Conservation (phyloP, 2,329 filamentous ascomycete species). For the Myriosclerotinia curreyana region DNA sequence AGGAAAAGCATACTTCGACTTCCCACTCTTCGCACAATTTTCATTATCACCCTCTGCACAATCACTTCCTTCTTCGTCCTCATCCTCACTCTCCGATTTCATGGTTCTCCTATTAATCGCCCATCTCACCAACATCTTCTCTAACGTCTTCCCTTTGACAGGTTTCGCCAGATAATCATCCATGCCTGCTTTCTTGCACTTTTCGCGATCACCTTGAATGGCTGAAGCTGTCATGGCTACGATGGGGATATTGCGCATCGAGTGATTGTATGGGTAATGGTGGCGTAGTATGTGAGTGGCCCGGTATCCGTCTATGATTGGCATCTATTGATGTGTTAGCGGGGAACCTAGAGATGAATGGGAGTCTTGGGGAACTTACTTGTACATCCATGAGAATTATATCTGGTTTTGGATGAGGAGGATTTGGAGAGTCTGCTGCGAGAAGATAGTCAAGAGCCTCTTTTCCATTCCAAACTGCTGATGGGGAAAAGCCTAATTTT, state of each 20-base stretch:
- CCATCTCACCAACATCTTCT: slow-evolving; percentile 72
- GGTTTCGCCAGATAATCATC: slow-evolving; percentile 74
- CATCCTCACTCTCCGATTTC: slow-evolving; percentile 13
- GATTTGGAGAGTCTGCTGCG: slow-evolving; percentile 45
- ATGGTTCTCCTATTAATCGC: slow-evolving; percentile 46
- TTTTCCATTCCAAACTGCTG: slow-evolving; percentile 72
- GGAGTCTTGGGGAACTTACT: slow-evolving; percentile 17
- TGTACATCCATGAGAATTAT: slow-evolving; percentile 79
- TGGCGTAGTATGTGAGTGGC: slow-evolving; percentile 72
- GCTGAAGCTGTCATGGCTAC: slow-evolving; percentile 81
- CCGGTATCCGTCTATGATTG: slow-evolving; percentile 73
- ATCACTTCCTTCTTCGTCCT: slow-evolving; percentile 28
- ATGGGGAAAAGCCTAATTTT: slow-evolving; percentile 69
- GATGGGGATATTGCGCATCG: slow-evolving; percentile 63
- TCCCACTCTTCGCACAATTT: slow-evolving; percentile 14
- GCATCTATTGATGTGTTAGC: slow-evolving; percentile 46
- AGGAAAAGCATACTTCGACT: slow-evolving; percentile 3
- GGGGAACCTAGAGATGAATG: too few species aligned
- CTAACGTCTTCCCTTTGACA: slow-evolving; percentile 64
- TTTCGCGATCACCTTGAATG: slow-evolving; percentile 73
- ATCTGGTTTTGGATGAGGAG: slow-evolving; percentile 51
- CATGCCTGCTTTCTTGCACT: slow-evolving; percentile 71
- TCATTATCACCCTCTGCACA: slow-evolving; percentile 32
- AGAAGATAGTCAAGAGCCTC: slow-evolving; percentile 73
- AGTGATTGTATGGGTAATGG: slow-evolving; percentile 60